phyloP scores from a whole-genome alignment of 2,329 filamentous ascomycete genomes.

The Fusarium lyarnte region DNA sequence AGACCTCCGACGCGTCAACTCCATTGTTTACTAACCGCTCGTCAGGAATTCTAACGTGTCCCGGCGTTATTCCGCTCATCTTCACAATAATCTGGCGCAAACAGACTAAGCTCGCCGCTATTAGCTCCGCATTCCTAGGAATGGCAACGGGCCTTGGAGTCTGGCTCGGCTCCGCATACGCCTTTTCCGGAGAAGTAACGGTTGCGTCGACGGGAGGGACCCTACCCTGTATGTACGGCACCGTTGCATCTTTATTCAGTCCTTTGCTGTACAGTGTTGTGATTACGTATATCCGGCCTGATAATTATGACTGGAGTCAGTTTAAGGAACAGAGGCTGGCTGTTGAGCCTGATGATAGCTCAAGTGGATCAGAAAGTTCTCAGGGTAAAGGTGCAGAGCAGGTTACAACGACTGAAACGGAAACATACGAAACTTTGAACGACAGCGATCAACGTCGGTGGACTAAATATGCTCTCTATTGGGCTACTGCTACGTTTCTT shows the following conservation, averaged over 20 bases:
- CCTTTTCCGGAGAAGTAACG: not conserved
- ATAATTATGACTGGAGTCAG: not conserved
- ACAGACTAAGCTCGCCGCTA: not conserved
- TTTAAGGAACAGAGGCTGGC: not conserved
- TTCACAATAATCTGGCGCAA: not conserved
- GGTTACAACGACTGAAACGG: not conserved
- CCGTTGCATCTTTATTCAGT: not conserved
- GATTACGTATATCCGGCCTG: not conserved
- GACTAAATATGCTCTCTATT: not conserved
- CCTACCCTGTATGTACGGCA: not conserved
- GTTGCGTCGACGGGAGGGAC: not conserved
- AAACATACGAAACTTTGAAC: rapidly evolving
- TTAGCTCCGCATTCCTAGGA: not conserved
- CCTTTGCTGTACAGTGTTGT: not conserved
- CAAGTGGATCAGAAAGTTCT: rapidly evolving
- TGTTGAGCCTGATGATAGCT: rapidly evolving
- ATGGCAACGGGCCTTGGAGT: not conserved
- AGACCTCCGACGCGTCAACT: rapidly evolving
- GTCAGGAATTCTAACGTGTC: not conserved
- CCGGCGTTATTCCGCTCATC: not conserved
- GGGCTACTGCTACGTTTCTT: not conserved
- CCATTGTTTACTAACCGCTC: not conserved
- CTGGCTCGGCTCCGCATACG: not conserved
- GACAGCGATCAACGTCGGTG: rapidly evolving
- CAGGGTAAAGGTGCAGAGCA: rapidly evolving